A percentile compares a stretch with the other conserved stretches of the same genome.
phyloP scores from a whole-genome alignment of 1,284 basidiomycete species.

The Mycosarcoma mackinlayi region DNA sequence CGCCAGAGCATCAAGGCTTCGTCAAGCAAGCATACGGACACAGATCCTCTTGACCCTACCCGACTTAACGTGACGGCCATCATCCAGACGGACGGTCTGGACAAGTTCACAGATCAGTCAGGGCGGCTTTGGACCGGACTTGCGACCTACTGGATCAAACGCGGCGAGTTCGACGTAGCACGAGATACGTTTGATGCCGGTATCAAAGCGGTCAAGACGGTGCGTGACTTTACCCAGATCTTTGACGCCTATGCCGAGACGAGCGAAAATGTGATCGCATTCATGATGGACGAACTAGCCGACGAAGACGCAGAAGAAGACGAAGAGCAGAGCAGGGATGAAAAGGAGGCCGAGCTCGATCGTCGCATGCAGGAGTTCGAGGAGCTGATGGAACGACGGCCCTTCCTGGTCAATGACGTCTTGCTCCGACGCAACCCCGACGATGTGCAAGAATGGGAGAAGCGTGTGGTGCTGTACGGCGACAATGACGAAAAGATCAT shows the following conservation, averaged over 20 bases:
- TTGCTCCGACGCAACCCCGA: constrained; percentile 92
- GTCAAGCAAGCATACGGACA: constrained; percentile 73
- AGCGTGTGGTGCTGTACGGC: constrained; percentile 91
- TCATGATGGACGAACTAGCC: constrained; percentile 87
- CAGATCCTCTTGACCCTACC: constrained; percentile 78
- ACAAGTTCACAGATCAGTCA: constrained; percentile 92
- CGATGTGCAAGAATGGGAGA: constrained; percentile 99
- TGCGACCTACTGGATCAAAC: constrained; percentile 98
- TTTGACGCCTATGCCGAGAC: constrained; percentile 98
- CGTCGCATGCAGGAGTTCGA: constrained; percentile 91
- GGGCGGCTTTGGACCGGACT: constrained; percentile 95
- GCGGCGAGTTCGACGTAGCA: constrained; percentile 90
- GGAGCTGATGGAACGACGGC: constrained; percentile 90
- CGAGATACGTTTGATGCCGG: constrained; percentile 89
- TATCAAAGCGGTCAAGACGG: constrained; percentile 84
- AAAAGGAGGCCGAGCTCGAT: constrained; percentile 88
- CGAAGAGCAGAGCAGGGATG: constrained; percentile 69
- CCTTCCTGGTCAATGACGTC: constrained; percentile 97
- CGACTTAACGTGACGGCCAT: constrained; percentile 88
- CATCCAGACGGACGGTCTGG: constrained; percentile 84
- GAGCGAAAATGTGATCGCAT: constrained; percentile 87
- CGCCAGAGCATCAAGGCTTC: constrained; percentile 72
- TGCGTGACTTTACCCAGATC: constrained; percentile 97
- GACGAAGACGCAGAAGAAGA: constrained; percentile 66
- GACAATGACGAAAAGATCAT: constrained; percentile 93